Conservation (phyloP, 2,329 filamentous ascomycete species). For the Fusarium sp. region DNA sequence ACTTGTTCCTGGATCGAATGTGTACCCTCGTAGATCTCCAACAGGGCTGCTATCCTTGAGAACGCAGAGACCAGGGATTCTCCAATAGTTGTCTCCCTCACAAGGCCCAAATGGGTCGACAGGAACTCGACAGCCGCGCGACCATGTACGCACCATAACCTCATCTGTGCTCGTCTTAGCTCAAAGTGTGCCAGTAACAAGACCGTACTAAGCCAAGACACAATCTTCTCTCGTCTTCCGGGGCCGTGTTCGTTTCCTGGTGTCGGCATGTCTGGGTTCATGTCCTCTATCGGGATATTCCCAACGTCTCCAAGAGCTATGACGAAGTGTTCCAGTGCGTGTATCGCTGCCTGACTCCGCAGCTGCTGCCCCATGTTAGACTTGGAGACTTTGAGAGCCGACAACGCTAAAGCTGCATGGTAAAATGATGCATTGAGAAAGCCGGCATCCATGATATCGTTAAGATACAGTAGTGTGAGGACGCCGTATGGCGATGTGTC, state of each 20-base stretch:
- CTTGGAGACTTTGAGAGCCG: slow-evolving; percentile 22
- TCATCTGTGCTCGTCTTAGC: slow-evolving; percentile 22
- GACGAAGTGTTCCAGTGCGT: slow-evolving; percentile 29
- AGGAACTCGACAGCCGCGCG: slow-evolving; percentile 24
- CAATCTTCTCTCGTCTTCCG: slow-evolving; percentile 2
- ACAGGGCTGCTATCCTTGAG: slow-evolving; percentile 22
- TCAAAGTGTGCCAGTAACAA: slow-evolving; percentile 28
- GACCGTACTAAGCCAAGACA: slow-evolving; percentile 25
- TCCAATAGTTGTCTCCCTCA: not conserved
- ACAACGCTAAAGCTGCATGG: slow-evolving; percentile 21
- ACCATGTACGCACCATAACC: slow-evolving; percentile 30
- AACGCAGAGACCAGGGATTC: slow-evolving; percentile 26
- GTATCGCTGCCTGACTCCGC: slow-evolving; percentile 1
- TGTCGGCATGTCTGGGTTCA: not conserved
- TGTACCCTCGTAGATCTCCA: slow-evolving; percentile 32
- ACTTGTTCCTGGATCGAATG: slow-evolving; percentile 12
- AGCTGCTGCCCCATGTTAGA: not conserved
- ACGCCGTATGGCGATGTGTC: slow-evolving; percentile 17
- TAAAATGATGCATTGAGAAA: slow-evolving; percentile 19
- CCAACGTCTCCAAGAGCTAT: slow-evolving; percentile 12
- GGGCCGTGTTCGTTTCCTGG: not conserved
- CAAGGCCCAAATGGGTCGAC: slow-evolving; percentile 1
- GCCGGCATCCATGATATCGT: slow-evolving; percentile 3
- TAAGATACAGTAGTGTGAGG: slow-evolving; percentile 8
- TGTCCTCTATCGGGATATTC: slow-evolving; percentile 5